Base-by-base conservation (phyloP, 768 basidiomycete species). In the Trametes cubensis region DNA sequence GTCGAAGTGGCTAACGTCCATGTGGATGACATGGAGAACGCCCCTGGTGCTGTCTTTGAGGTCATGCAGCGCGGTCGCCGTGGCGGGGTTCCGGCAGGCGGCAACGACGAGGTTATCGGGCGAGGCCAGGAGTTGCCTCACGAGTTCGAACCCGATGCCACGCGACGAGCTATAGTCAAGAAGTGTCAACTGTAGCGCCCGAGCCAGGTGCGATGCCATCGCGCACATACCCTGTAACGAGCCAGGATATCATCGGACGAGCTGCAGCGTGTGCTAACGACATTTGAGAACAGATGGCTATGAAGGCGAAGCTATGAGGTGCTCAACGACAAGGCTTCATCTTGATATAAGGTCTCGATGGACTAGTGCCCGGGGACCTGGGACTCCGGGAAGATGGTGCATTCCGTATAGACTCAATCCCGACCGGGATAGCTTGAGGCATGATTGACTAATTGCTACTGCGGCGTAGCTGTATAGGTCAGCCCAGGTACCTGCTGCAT, bases 141-240 rank as follows among this genome's bases (percentile, higher is more conserved):
- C 67, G 28, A 69, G 47, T 63, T 72, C 73, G 15, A 73, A 60
- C 5, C 74, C 74, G 28, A 74, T 69, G 10, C 73, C 72, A 7
- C 72, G 71, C 14, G 71, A 72, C 2, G 71, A 55, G 25, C 74
- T 75, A 52, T 13, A 44, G 18, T 5, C n/a, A 14, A 14, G 2
- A 40, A 42, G 8, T 20, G 44, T 46, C 38, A 55, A 20, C 7
- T 10, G 25, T 13, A 26, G 25, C 8, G 13, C n/a, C n/a, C n/a
- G n/a, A n/a, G n/a, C 28, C 1, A 11, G n/a, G 25, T 18, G 26
- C 34, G 10, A 2, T 11, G 2, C 10, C 2, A 34, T 34, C 34
- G 34, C 34, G 11, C 34, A 23, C 45, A 13, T 46, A 46, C 45
- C 45, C 45, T 11, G 25, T 51, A 28, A 26, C 18, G 15, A 20